Evolutionary conservation across 164 flowering plant species (phyloP), one percentile per base, ranked within the genome.

Genomic region (Cinnamomum micranthum): DNA sequence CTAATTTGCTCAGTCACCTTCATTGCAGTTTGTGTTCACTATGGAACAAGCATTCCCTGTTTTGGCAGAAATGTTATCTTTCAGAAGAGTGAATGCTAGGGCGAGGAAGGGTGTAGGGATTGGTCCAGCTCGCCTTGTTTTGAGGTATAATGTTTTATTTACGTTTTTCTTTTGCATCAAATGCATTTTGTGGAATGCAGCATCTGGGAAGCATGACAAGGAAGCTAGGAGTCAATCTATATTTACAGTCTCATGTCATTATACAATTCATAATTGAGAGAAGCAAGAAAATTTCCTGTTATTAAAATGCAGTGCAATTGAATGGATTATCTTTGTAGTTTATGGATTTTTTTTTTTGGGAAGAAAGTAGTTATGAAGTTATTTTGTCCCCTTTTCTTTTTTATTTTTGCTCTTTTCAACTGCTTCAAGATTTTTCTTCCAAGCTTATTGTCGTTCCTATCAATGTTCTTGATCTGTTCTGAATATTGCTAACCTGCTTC

Each of bases 21-120:
- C 68, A 76, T 74, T 79, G 82, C 91, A 96, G 99, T 87, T 90
- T 81, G 97, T 85, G 12, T 81, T 92, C 75, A 90, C 80, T 80
- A 82, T 92, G 94, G 99, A 96, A 81, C 99, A 96, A 82, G 99
- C 97, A 64, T 85, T 96, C 84, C 99, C 99, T 74, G 81, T 92
- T 74, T 81, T 86, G 77, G 90, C 97, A n/a, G 98, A 96, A 75
- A 94, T 98, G 99, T 74, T 95, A 73, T 85, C 80, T 83, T 95
- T 95, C 70, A 92, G 86, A 75, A 84, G 99, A 81, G 90, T 93
- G 15, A 93, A 87, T 86, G 90, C 90, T 33, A 97, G 97, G 80
- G 93, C 90, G 9, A 88, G 97, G 82, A 91, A 82, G 74, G 92
- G 92, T 64, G 68, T 89, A 13, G 90, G 86, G 74, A 62, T 92